Evolutionary conservation across 352 stramenopile genomes (phyloP), one percentile per base, ranked within the genome.

Genomic region (Phytophthora vignae): DNA sequence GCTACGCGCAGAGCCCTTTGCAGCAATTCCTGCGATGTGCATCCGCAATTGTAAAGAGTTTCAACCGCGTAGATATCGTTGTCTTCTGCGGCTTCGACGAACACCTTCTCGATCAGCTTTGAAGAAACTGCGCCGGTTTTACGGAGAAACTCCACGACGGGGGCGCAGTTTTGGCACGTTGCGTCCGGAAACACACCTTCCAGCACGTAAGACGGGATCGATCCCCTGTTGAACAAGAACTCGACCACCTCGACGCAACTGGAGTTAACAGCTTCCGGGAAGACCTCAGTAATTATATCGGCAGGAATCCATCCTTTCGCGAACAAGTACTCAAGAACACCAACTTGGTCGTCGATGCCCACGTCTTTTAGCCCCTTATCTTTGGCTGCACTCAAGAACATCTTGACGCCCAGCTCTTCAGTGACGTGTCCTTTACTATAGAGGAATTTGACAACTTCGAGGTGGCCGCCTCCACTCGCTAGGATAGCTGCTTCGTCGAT

Each of bases 311-410:
- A 60, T 31, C 31, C 36, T 38, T 52, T 61, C 12, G 55, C 21
- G 36, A 52, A 25, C 11, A 61, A 61, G 14, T 38, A 61, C 31
- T 15, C 17, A 36, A 61, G n/a, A 33, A 52, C 55, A 7, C 21
- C 5, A 61, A 27, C 36, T 52, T 61, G 55, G 19, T 50, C 55
- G 29, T 61, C 55, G 36, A 52, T 52, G n/a, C 42, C 31, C 4
- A 10, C 31, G 17, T 15, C 1, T 14, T 38, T 50, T 2, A 61
- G 2, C 6, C 31, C 36, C 8, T 50, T 14, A 31, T 52, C 36
- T 31, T 22, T 17, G 21, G 55, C 55, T 33, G 55, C 33, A 9
- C 55, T 61, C 21, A 11, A 38, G 22, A 61, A 61, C 14, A 50
- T 31, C 19, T 52, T 38, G 12, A 50, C 29, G 19, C n/a, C n/a